Evolutionary conservation across 2,329 filamentous ascomycete genomes (phyloP).

Genomic region (Cercospora janseana): DNA sequence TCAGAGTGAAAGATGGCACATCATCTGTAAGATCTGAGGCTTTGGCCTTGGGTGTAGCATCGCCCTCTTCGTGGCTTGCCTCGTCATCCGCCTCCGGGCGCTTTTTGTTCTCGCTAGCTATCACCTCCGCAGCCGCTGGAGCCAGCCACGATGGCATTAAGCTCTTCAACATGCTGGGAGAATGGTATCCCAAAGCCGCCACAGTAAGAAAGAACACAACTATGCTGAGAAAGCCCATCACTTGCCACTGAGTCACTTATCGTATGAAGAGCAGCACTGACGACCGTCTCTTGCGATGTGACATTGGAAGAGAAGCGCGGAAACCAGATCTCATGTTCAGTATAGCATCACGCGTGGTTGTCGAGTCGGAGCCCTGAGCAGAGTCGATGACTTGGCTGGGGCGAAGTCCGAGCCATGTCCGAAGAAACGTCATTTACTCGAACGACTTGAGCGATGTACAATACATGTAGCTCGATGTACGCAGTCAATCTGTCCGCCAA

Average conservation of each 20-base stretch:
- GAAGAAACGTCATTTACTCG: neutral
- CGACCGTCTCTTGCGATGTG: neutral
- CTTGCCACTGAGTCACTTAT: slow-evolving; percentile 13
- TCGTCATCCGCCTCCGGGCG: slow-evolving; percentile 17
- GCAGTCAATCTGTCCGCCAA: neutral
- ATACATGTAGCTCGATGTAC: too few relatives aligned
- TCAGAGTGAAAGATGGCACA: slow-evolving; percentile 32
- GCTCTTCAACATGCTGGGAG: slow-evolving; percentile 40
- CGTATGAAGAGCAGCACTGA: slow-evolving; percentile 16
- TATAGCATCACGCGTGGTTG: too few relatives aligned
- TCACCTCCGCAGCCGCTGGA: slow-evolving; percentile 7
- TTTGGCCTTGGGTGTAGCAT: slow-evolving; percentile 36
- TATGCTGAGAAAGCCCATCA: slow-evolving; percentile 46
- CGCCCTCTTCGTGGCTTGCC: slow-evolving; percentile 27
- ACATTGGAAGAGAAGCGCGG: neutral
- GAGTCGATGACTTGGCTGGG: too few relatives aligned
- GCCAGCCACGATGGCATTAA: slow-evolving; percentile 33
- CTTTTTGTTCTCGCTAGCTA: neutral
- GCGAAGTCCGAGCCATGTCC: neutral
- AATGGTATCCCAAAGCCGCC: slow-evolving; percentile 43
- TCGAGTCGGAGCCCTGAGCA: too few relatives aligned
- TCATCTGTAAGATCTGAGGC: slow-evolving; percentile 15
- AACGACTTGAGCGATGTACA: too few relatives aligned
- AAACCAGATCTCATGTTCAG: neutral
- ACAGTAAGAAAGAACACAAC: slow-evolving; percentile 42